Base-by-base conservation (phyloP, 495 filamentous ascomycete genomes). In the Pseudoneurospora amorphoporcata region DNA sequence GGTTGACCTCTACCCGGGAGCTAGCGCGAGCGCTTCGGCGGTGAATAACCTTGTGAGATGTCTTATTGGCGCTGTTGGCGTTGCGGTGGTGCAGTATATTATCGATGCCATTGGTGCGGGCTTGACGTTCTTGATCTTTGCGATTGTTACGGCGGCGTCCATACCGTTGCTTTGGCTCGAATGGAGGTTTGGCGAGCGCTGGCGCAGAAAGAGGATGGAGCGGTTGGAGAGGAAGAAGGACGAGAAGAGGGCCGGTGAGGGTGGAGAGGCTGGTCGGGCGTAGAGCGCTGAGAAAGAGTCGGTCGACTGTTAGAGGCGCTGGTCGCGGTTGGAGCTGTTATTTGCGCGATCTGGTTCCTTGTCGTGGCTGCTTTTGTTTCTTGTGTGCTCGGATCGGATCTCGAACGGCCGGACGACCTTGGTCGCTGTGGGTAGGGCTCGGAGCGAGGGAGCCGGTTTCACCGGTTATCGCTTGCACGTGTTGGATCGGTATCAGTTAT, bases 31-130 rank as follows among this genome's bases (percentile, higher is more conserved):
- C 6, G 88, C 88, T 0, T 89, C 90, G 7, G 90, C 90, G 9
- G 87, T 89, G 12, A 90, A 88, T 72, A 91, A 92, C 73, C 79
- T 92, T 4, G 81, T 86, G 4, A 80, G 90, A 10, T 92, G 89
- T 79, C 75, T 87, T 69, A 77, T 91, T 37, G 89, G 90, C 2
- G 90, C 90, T 8, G 89, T 80, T 0, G 88, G 87, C 0, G 88
- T 89, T 23, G 90, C 86, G 2, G 78, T 86, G n/a, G 86, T 92
- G 70, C 84, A 87, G 73, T 86, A 86, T 6, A 89, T 91, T 83
- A 80, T 89, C 29, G 79, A 86, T 23, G 82, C 75, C 0, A 87
- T 91, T 85, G 90, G 89, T 3, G 79, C 82, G 14, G 88, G 89
- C 0, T 88, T 88, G 86, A 86, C 85, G 45, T 91, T 88, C 78